Percentiles rank a stretch among this genome's conserved stretches.
These are phyloP conservation scores for Stephania japonica DNA, from an alignment of 164 flowering plant genomes.

Conservation along the genomic window DNA sequence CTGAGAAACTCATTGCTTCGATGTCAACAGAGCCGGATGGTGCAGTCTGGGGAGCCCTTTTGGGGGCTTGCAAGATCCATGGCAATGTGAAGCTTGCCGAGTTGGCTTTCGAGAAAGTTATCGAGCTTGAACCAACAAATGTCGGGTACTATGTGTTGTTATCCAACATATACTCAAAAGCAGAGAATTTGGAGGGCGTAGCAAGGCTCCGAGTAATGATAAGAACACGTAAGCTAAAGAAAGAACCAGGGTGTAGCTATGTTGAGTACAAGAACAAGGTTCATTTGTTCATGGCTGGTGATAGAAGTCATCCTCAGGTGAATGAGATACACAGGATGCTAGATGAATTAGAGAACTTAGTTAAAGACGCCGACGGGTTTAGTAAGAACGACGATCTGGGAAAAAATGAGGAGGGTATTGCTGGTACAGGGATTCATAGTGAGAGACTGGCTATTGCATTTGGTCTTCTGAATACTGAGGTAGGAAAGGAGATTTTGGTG, in stretches of 20 bases:
- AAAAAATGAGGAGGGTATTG: slow-evolving; percentile 19
- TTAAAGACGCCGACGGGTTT: slow-evolving; percentile 18
- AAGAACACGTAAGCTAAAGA: slow-evolving; percentile 58
- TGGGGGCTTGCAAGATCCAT: slow-evolving; percentile 82
- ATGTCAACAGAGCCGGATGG: slow-evolving; percentile 70
- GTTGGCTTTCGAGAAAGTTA: slow-evolving; percentile 51
- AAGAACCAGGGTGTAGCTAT: slow-evolving; percentile 86
- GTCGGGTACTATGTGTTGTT: slow-evolving; percentile 76
- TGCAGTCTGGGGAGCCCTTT: slow-evolving; percentile 91
- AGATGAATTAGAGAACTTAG: slow-evolving; percentile 44
- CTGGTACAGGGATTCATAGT: slow-evolving; percentile 51
- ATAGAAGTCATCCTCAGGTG: slow-evolving; percentile 54
- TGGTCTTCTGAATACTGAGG: slow-evolving; percentile 47
- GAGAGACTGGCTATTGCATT: slow-evolving; percentile 80
- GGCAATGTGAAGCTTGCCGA: slow-evolving; percentile 65
- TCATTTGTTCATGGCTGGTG: slow-evolving; percentile 68
- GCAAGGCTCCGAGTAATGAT: slow-evolving; percentile 55
- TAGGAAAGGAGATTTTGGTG: slow-evolving; percentile 59
- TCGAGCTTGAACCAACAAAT: slow-evolving; percentile 66
- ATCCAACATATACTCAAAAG: slow-evolving; percentile 67
- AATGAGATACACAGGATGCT: slow-evolving; percentile 52
- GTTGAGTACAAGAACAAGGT: slow-evolving; percentile 53
- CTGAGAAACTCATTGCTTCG: slow-evolving; percentile 43
- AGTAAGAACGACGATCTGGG: slow-evolving; percentile 14
- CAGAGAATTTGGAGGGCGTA: slow-evolving; percentile 45